Evolutionary conservation across 345 rosid genomes (phyloP), one percentile per base, ranked within the genome.

Genomic region (Mangifera indica): DNA sequence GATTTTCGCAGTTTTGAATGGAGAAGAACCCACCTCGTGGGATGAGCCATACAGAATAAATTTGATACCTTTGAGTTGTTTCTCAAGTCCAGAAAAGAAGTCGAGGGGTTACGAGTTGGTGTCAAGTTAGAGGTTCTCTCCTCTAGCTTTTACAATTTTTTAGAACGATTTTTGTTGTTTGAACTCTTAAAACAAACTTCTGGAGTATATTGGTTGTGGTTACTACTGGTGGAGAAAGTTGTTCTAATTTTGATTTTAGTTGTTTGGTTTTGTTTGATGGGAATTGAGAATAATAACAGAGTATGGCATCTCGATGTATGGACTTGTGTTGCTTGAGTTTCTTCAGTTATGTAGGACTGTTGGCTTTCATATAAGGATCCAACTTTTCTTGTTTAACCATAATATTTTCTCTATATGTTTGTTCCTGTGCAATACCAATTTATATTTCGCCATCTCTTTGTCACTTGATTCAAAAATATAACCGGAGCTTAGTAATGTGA

Each of bases 41-140:
- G 99, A 89, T 32, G 99, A 95, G 63, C 89, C 83, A 32, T 92
- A 83, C 86, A 89, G 51, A 45, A 74, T 92, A 82, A 75, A 89
- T 76, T 80, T 95, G 74, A 76, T 92, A 56, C 99, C 98, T 7
- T 87, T 96, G 91, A 95, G 83, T 72, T 95, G 73, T 86, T 92
- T 81, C 72, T 95, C 72, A 95, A 92, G 85, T 89, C 92, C 54
- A 86, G 98, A 54, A 95, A 89, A 85, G 92, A 92, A 79, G 78
- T 89, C 60, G 87, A 92, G 76, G 98, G 97, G 7, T 71, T 92
- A 71, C 88, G 98, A 49, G 86, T 92, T 73, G 98, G 98, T 77
- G 85, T 90, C 80, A 92, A 94, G 84, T 80, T 92, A 60, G 95
- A 92, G 98, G 98, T 89, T 45, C 15, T 18, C 25, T 67, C 13